phyloP scores from a whole-genome alignment of 2,329 filamentous ascomycete genomes.

The Trichoderma sp. region DNA sequence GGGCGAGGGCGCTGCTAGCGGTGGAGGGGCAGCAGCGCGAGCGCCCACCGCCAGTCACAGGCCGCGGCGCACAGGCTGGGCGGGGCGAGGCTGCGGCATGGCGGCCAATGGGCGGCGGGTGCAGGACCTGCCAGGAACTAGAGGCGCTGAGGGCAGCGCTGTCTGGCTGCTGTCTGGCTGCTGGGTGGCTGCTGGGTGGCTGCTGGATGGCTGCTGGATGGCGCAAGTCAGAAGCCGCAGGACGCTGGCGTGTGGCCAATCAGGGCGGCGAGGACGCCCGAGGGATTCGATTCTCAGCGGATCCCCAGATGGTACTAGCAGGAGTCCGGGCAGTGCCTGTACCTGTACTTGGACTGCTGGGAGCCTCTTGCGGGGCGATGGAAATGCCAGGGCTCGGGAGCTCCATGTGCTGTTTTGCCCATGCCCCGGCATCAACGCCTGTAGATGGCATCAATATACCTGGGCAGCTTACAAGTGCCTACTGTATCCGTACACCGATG shows the following conservation, averaged over 20 bases:
- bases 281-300: not conserved
- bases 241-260: slow-evolving; percentile 19
- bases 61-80: not conserved
- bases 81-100: slow-evolving; percentile 7
- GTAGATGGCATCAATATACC: too few species aligned
- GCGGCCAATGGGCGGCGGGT: slow-evolving; percentile 14
- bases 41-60: not conserved
- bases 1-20: not conserved
- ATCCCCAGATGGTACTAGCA: not conserved
- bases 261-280: not conserved
- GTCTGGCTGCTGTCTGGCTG: not conserved
- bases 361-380: not conserved
- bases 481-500: not conserved
- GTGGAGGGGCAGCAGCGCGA: not conserved
- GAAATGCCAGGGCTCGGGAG: not conserved
- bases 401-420: not conserved
- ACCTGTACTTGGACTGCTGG: not conserved
- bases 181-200: too few species aligned
- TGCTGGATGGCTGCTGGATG: not conserved
- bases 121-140: not conserved
- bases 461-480: too few species aligned
- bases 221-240: slow-evolving; percentile 4
- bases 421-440: not conserved
- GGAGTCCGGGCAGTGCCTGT: not conserved
- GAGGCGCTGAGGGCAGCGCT: too few species aligned